phyloP scores from a whole-genome alignment of 1,139 yeast genomes.

The Zygosaccharomyces sapae region DNA sequence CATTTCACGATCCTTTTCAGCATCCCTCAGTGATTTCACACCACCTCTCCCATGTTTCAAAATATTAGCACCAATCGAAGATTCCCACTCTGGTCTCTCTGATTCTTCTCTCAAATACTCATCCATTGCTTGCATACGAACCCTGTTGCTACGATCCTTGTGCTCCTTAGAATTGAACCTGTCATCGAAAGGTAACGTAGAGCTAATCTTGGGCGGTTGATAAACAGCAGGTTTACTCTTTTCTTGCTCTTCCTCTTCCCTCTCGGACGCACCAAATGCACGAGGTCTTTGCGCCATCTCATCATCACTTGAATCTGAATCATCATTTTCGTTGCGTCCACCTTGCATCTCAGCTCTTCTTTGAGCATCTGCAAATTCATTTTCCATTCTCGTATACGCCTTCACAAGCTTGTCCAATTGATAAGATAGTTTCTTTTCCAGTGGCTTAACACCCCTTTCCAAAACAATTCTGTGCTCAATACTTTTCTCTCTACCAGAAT shows the following conservation, averaged over 20 bases:
- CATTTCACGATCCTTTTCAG: constrained; percentile 71
- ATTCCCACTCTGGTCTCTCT: constrained; percentile 80
- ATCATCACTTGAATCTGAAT: constrained; percentile 37
- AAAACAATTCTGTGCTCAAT: constrained; percentile 75
- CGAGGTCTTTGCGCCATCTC: constrained; percentile 64
- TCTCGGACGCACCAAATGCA: constrained; percentile 22
- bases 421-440: constrained; percentile 80
- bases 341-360: constrained; percentile 34
- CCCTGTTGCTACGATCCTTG: constrained; percentile 40
- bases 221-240: constrained; percentile 48
- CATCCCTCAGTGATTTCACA: constrained; percentile 71
- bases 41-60: constrained; percentile 88
- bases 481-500: constrained; percentile 48
- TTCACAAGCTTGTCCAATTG: constrained; percentile 86
- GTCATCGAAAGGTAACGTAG: constrained; percentile 53
- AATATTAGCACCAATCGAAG: constrained; percentile 88
- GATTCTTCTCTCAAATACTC: constrained; percentile 81
- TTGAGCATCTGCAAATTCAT: constrained; percentile 42
- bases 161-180: constrained; percentile 39
- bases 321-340: constrained; percentile 35
- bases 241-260: constrained; percentile 25
- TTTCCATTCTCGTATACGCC: constrained; percentile 65
- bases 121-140: constrained; percentile 88
- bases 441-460: constrained; percentile 87
- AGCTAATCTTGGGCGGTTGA: constrained; percentile 90